Base-by-base conservation (phyloP, 163 green algal species). In the Coccomyxa subellipsoidea region DNA sequence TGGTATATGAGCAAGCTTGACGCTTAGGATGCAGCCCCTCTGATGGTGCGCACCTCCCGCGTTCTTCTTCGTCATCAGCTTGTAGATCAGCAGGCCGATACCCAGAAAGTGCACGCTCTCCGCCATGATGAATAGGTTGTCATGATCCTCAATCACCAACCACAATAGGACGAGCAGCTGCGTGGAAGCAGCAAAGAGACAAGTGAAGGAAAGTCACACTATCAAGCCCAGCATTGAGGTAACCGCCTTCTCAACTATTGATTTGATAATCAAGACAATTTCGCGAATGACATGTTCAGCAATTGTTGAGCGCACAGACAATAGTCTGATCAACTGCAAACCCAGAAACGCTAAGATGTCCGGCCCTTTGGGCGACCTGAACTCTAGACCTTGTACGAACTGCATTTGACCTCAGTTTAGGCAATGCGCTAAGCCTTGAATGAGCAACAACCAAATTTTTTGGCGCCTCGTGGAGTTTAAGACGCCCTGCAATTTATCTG, bases 71-170 rank as follows among this genome's bases (percentile, higher is more conserved):
- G 86, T 90, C 25, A 95, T 87, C 38, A 99, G 87, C 86, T 98
- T 99, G 88, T 94, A 98, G 10, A 90, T 88, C 36, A 98, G 89
- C 29, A 98, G 80, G 5, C 88, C 93, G 59, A 99, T 98, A 34
- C 97, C 97, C 7, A 97, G 34, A 54, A 98, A 97, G 88, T 99
- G 97, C 23, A 96, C 93, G 37, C 91, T 84, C 79, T 99, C 97
- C 4, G 94, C 94, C 54, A 98, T 89, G 4, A 99, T 89, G 83
- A 99, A 99, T 2, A 99, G 90, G 7, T 94, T 97, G 88, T 99
- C 97, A 81, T 99, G 96, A 84, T 99, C 95, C 80, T 97, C 94
- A 35, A 99, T 94, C 10, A 95, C 93, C n/a, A 93, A 81, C 90
- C 93, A 98, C 23, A 98, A 82, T 21, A 97, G 77, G 4, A 97